Conservation (phyloP, 1,284 basidiomycete species). For the Marasmius fiardii region DNA sequence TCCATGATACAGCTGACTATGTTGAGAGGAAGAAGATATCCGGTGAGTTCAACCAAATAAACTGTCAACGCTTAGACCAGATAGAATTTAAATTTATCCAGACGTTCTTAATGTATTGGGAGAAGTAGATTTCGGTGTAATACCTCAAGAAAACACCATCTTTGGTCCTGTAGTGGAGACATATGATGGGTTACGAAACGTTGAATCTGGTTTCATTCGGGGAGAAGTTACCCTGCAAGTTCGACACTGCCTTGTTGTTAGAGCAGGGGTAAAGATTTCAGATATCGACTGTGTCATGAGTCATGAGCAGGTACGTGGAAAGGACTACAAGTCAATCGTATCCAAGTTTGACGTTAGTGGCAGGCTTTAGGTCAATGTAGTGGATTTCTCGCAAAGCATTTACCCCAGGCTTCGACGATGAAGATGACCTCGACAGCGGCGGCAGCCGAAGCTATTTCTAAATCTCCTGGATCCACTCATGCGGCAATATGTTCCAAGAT, state of each 20-base stretch:
- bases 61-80: slow-evolving; percentile 5
- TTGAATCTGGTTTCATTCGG: slow-evolving; percentile 47
- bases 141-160: slow-evolving; percentile 76
- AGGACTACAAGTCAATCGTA: slow-evolving; percentile 1
- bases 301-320: slow-evolving; percentile 66
- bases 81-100: slow-evolving; percentile 23
- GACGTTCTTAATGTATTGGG: slow-evolving; percentile 56
- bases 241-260: slow-evolving; percentile 66
- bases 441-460: slow-evolving; percentile 55
- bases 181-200: slow-evolving; percentile 55
- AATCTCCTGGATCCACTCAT: slow-evolving; percentile 34
- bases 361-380: slow-evolving; percentile 79
- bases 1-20: slow-evolving; percentile 51
- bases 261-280: slow-evolving; percentile 47
- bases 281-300: slow-evolving; percentile 59
- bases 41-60: slow-evolving; percentile 31
- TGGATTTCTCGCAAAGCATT: slow-evolving; percentile 46
- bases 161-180: slow-evolving; percentile 74
- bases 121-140: slow-evolving; percentile 43
- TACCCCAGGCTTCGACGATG: slow-evolving; percentile 50
- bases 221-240: slow-evolving; percentile 58
- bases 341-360: background rate
- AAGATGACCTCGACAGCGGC: slow-evolving; percentile 66
- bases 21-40: slow-evolving; percentile 50
- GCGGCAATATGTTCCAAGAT: slow-evolving; percentile 74